Evolutionary conservation across 441 rosid species (phyloP), one percentile per base, ranked within the genome.

Genomic region (Corymbia calophylla): DNA sequence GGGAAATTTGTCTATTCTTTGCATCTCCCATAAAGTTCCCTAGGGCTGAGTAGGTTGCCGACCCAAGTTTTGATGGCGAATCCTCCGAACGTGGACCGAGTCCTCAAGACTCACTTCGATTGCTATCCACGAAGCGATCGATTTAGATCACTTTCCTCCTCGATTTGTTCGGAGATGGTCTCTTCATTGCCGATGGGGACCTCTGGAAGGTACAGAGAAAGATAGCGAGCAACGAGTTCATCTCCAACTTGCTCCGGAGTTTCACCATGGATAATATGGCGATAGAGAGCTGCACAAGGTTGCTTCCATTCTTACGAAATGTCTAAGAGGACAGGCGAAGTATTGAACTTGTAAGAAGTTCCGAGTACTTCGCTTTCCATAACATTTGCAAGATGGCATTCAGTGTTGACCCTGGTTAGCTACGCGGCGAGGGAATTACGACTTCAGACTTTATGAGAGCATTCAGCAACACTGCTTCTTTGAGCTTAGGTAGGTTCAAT

Each of bases 81-180:
- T 29, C 88, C 88, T 23, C 17, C 56, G 29, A 87, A 68, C 21
- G 90, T 70, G 55, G 53, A 70, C 88, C 85, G 73, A 56, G 73
- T 89, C 70, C 86, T 86, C 73, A 89, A 51, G 77, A 86, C 90
- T 84, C 70, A 70, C 86, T 89, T 86, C 90, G 68, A 68, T 11
- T 8, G 32, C 70, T 89, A 86, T 58, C 85, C 82, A 47, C 87
- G 86, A 56, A 88, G 88, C 16, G 56, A 86, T 19, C 29, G 2
- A 23, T 49, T 89, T 29, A 53, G 9, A 17, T 7, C 85, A 4
- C 18, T 35, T 35, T 53, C 47, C 64, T 68, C 16, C 58, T n/a
- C 23, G 88, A 68, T 25, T 11, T 86, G 54, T 56, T 86, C 16
- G 90, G 90, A 23, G 54, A 68, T 48, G 68, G 53, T 25, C 49